Evolutionary conservation across 495 filamentous ascomycete genomes (phyloP), one percentile per base, ranked within the genome.

Genomic region (Halenospora varia): DNA sequence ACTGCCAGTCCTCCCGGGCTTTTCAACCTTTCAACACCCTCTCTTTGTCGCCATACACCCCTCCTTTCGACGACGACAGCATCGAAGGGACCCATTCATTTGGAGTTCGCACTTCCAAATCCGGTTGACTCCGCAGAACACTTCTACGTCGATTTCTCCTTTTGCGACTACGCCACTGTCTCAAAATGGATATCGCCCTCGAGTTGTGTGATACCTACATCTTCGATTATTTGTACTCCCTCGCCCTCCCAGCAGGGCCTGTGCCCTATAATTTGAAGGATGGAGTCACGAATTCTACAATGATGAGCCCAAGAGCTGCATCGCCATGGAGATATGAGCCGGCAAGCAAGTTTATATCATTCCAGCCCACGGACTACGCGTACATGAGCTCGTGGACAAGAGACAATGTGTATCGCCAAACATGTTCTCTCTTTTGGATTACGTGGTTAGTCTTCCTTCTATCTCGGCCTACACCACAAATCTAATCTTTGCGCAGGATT

Each of bases 111-210:
- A 6, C 20, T 22, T 15, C 4, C 42, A 45, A 4, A 4, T 13
- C 13, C 13, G 29, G 13, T 13, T 35, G 29, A 35, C 29, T 35
- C 29, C 29, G 29, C 29, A n/a, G n/a, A n/a, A n/a, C n/a, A n/a
- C n/a, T n/a, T n/a, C 35, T n/a, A 9, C n/a, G 9, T 40, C n/a
- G 35, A 20, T 17, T 46, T 17, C 19, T 25, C 3, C n/a, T n/a
- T 24, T 18, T 25, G 23, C 49, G 18, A 53, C 24, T 45, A 56
- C 41, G 24, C 29, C 49, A 10, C 9, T 42, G 23, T 48, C 54
- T 62, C 71, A 71, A 72, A 61, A 97, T 97, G 93, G 93, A 97
- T 82, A 82, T 96, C 75, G 82, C 92, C 25, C 85, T 97, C 59
- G 89, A 96, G 71, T 52, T 92, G 62, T 82, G 80, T 72, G 94